Percentiles rank a stretch among this genome's conserved stretches.
These are phyloP conservation scores for Penicillium sp. DNA, from an alignment of 2,329 filamentous ascomycete species.

Conservation along the genomic window DNA sequence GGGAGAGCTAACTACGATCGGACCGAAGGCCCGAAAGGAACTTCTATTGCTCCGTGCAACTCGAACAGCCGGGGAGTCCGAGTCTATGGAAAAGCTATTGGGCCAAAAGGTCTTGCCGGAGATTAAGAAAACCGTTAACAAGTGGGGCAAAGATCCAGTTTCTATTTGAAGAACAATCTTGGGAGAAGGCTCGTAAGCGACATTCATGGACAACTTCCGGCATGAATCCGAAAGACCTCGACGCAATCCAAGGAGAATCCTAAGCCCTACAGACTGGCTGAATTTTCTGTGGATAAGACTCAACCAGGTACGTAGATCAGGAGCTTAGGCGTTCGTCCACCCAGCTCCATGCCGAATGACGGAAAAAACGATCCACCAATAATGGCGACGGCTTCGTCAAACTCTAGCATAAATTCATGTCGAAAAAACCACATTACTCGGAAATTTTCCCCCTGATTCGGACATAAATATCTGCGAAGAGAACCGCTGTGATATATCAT, in stretches of 20 bases:
- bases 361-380: neutral
- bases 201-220: neutral
- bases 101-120: neutral
- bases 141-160: neutral
- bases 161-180: neutral
- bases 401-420: neutral
- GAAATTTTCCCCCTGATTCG: neutral
- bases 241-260: neutral
- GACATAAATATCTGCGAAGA: neutral
- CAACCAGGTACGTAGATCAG: neutral
- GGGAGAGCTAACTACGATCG: too few species aligned
- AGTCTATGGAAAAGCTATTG: neutral
- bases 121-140: neutral
- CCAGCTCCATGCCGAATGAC: neutral
- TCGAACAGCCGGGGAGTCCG: neutral
- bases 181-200: neutral
- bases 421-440: neutral
- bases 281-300: neutral
- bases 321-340: neutral
- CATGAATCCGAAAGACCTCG: neutral
- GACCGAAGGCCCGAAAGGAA: neutral
- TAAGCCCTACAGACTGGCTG: neutral
- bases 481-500: neutral
- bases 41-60: neutral
- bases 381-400: neutral